phyloP scores from a whole-genome alignment of 805 yeast species.

The Saccharomyces mikatae region DNA sequence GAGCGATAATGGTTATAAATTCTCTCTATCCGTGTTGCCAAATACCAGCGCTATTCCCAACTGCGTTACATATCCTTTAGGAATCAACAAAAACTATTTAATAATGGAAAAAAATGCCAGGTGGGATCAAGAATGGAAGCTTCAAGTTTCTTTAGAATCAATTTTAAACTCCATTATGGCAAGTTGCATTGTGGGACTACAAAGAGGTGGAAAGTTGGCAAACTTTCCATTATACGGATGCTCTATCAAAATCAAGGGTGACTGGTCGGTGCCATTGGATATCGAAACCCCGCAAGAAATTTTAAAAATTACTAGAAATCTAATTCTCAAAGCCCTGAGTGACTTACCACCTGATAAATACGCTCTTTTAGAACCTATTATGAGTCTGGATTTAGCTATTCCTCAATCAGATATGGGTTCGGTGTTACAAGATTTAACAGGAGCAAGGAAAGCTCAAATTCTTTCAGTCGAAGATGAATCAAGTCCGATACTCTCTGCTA shows the following conservation, averaged over 20 bases:
- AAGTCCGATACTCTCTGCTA: neutral
- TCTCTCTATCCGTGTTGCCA: constrained; percentile 18
- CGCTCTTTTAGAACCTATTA: constrained; percentile 76
- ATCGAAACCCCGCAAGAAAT: constrained; percentile 33
- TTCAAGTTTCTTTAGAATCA: constrained; percentile 38
- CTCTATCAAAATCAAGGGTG: constrained; percentile 41
- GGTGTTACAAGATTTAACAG: constrained; percentile 77
- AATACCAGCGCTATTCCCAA: constrained; percentile 30
- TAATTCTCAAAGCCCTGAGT: constrained; percentile 35
- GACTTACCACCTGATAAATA: constrained; percentile 25
- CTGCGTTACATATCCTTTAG: constrained; percentile 17
- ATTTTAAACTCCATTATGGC: constrained; percentile 48
- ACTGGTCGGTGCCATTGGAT: constrained; percentile 50
- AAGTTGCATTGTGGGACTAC: constrained; percentile 54
- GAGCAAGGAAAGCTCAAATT: constrained; percentile 69
- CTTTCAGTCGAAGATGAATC: constrained; percentile 60
- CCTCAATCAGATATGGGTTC: constrained; percentile 69
- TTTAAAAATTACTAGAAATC: constrained; percentile 39
- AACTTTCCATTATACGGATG: constrained; percentile 45
- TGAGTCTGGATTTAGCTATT: constrained; percentile 64
- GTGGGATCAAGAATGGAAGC: constrained; percentile 43
- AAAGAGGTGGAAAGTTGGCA: constrained; percentile 57
- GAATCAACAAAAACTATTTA: constrained; percentile 31
- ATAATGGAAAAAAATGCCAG: constrained; percentile 23
- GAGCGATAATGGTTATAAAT: constrained; percentile 13